A percentile compares a stretch with the other conserved stretches of the same genome.
Conservation (phyloP, 2,329 filamentous ascomycete species). For the Zymoseptoria brevis region DNA sequence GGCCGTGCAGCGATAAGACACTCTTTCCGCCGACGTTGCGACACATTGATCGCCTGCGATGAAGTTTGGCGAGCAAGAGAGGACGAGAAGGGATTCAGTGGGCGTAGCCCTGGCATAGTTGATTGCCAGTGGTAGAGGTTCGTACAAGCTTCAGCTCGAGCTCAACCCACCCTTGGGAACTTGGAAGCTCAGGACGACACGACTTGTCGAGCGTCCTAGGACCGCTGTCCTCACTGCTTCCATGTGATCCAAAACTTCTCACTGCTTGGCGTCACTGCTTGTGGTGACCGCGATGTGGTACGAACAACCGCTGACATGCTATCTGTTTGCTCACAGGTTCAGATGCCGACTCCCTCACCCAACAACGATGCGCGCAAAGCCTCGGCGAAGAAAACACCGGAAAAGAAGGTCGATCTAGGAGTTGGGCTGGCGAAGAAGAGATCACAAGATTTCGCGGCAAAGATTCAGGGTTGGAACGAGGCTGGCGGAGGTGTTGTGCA, state of each 20-base stretch:
- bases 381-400: constrained; percentile 21
- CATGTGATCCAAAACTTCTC: background rate
- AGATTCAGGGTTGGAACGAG: constrained; percentile 28
- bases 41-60: background rate
- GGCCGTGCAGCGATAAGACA: background rate
- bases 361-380: constrained; percentile 15
- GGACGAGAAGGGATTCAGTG: background rate
- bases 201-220: background rate
- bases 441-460: constrained; percentile 28
- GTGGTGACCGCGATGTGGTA: constrained; percentile 18
- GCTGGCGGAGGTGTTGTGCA: constrained; percentile 23
- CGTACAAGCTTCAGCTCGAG: background rate
- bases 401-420: constrained; percentile 25
- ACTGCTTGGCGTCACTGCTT: constrained; percentile 21
- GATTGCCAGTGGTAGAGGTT: background rate
- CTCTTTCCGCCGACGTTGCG: background rate
- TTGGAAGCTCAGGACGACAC: background rate
- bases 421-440: constrained; percentile 21
- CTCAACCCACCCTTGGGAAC: background rate
- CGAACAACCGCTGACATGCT: constrained; percentile 23
- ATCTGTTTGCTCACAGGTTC: constrained; percentile 12
- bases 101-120: background rate
- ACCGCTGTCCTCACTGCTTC: background rate
- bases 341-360: constrained; percentile 24
- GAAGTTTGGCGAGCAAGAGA: background rate